Evolutionary conservation across 2,329 filamentous ascomycete genomes (phyloP).

Genomic region (Dothidotthia symphoricarpi): DNA sequence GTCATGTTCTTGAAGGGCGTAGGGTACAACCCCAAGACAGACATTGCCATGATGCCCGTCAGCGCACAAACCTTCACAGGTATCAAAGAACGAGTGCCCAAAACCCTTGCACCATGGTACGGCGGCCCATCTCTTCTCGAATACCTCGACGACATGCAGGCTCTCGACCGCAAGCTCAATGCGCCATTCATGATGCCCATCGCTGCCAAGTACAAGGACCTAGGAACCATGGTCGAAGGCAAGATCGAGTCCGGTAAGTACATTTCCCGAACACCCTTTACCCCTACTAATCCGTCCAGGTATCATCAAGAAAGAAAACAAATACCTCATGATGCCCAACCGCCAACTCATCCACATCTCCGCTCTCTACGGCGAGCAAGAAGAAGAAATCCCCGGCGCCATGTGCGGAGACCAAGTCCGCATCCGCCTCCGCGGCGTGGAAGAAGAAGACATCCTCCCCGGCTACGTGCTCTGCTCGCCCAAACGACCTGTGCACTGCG

Average conservation of each 20-base stretch:
- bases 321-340: constrained; percentile 93
- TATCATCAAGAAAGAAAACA: constrained; percentile 85
- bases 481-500: constrained; percentile 89
- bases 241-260: constrained; percentile 77
- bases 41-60: constrained; percentile 94
- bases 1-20: constrained; percentile 83
- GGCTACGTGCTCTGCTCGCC: constrained; percentile 96
- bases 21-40: constrained; percentile 90
- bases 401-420: constrained; percentile 95
- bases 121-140: constrained; percentile 87
- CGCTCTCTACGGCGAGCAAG: constrained; percentile 90
- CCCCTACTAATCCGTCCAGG: constrained; percentile 35
- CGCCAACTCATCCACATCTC: constrained; percentile 75
- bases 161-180: constrained; percentile 91
- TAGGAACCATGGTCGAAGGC: constrained; percentile 96
- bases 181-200: constrained; percentile 99
- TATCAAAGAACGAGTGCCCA: constrained; percentile 81
- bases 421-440: constrained; percentile 85
- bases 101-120: constrained; percentile 77
- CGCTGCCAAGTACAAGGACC: constrained; percentile 91
- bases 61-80: constrained; percentile 82
- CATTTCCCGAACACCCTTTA: neutral
- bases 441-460: constrained; percentile 94
- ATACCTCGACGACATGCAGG: constrained; percentile 90
- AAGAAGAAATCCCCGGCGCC: constrained; percentile 80